Base-by-base conservation (phyloP, 345 rosid genomes). In the Theobroma cacao region DNA sequence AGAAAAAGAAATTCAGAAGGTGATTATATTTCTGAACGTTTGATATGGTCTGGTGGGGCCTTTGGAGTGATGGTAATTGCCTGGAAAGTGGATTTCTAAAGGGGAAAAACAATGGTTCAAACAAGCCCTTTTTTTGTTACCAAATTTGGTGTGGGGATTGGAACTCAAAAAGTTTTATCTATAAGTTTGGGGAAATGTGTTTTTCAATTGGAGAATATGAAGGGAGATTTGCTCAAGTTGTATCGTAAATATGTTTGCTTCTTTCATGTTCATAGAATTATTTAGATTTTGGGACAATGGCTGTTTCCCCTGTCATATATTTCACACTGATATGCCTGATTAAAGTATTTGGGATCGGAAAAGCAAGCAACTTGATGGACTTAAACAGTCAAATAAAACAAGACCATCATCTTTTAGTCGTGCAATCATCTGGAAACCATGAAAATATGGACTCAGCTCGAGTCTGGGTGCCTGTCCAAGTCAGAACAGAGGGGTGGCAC, bases 21-120 rank as follows among this genome's bases (percentile, higher is more conserved):
- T 13, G 34, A 60, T 60, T 14, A 17, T 58, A 12, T 10, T 64
- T 33, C n/a, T 34, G 15, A 36, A 36, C 15, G 45, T 40, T 53
- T 43, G n/a, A 20, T 28, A 31, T 38, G 14, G 50, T 76, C 72
- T 58, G n/a, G 60, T 81, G 67, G 77, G 77, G 15, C 75, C 67
- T 65, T 33, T 13, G 0, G 33, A 17, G 13, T 59, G 5, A 24
- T 75, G 50, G 66, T 50, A 68, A 24, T 68, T 80, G 34, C 75
- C 26, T 47, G 41, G 45, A 66, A 58, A 30, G 55, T 36, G 50
- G 33, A 18, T 12, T 31, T 71, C 30, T 18, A 30, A 31, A 31
- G 40, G 28, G 15, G 24, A 3, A 20, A 50, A 28, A 30, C 0
- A 31, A 75, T 41, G 36, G 40, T 17, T 31, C 7, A 31, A 34